These are phyloP conservation scores for Sporothrix humicola DNA, from an alignment of 2,329 filamentous ascomycete species.

Conservation along the genomic window DNA sequence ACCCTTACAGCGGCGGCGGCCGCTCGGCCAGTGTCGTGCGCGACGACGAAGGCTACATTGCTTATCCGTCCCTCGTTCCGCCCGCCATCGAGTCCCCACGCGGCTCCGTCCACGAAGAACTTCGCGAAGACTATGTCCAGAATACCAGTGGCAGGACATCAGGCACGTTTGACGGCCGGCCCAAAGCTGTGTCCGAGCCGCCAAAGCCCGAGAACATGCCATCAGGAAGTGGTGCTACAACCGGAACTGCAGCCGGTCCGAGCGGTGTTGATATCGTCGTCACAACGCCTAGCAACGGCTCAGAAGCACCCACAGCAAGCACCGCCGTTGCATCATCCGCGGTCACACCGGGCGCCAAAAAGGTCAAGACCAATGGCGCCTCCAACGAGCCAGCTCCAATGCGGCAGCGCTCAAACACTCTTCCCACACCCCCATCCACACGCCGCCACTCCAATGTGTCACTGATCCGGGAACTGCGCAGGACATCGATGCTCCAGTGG, in stretches of 20 bases:
- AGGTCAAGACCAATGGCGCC: conserved; percentile 27
- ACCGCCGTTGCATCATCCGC: conserved; percentile 1
- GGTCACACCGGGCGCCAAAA: neutral
- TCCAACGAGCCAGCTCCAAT: neutral
- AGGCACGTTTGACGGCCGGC: conserved; percentile 15
- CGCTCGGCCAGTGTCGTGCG: conserved; percentile 43
- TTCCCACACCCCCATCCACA: conserved; percentile 35
- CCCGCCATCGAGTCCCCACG: conserved; percentile 39
- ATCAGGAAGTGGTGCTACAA: neutral
- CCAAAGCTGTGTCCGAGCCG: conserved; percentile 36
- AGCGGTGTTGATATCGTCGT: neutral
- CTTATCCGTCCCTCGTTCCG: conserved; percentile 46
- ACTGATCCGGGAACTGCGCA: conserved; percentile 43
- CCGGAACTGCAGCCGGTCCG: neutral
- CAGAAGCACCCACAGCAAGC: neutral
- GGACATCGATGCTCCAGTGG: conserved; percentile 36
- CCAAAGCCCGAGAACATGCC: conserved; percentile 21
- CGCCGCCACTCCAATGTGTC: conserved; percentile 42
- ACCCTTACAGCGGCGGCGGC: conserved; percentile 41
- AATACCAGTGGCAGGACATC: neutral
- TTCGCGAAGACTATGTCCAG: neutral
- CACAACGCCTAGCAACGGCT: neutral
- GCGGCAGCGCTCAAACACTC: conserved; percentile 34
- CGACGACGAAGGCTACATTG: conserved; percentile 43
- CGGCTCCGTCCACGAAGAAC: neutral